Evolutionary conservation across 1,284 basidiomycete genomes (phyloP).

Genomic region (Meripilus lineatus): DNA sequence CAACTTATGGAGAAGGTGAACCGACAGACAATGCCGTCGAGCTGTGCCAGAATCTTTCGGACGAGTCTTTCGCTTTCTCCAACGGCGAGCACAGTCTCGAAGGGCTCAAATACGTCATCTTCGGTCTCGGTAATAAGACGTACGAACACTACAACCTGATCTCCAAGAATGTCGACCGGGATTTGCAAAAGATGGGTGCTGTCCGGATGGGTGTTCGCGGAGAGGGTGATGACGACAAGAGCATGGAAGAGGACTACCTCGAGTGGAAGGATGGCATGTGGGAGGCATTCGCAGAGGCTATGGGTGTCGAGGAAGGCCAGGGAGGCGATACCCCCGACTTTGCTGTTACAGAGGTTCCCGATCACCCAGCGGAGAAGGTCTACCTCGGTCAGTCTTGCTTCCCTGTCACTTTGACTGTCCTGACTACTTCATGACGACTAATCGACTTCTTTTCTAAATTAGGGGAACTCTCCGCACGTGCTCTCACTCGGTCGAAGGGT

Average conservation of each 20-base stretch:
- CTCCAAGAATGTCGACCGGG: constrained; percentile 73
- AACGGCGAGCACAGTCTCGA: constrained; percentile 74
- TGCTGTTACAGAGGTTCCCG: constrained; percentile 76
- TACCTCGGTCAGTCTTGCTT: constrained; percentile 66
- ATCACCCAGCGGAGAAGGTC: constrained; percentile 78
- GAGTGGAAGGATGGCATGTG: constrained; percentile 99
- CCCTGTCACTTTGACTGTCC: background rate
- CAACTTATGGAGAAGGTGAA: constrained; percentile 98
- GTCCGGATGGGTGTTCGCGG: constrained; percentile 86
- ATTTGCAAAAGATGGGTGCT: constrained; percentile 79
- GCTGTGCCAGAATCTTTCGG: constrained; percentile 89
- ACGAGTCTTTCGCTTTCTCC: constrained; percentile 83
- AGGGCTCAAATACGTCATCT: constrained; percentile 93
- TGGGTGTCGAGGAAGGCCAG: constrained; percentile 93
- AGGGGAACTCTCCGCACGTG: constrained; percentile 88
- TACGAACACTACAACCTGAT: constrained; percentile 96
- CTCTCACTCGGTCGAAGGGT: constrained; percentile 85
- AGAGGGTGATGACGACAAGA: constrained; percentile 98
- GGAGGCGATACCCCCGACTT: constrained; percentile 97
- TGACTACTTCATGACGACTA: background rate
- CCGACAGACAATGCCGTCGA: constrained; percentile 98
- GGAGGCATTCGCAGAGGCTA: constrained; percentile 75
- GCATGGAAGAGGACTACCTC: constrained; percentile 99
- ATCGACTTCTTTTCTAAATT: background rate
- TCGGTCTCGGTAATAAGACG: constrained; percentile 92